These are phyloP conservation scores for Pinus albicaulis DNA, from an alignment of 75 land plant genomes.

Conservation along the genomic window DNA sequence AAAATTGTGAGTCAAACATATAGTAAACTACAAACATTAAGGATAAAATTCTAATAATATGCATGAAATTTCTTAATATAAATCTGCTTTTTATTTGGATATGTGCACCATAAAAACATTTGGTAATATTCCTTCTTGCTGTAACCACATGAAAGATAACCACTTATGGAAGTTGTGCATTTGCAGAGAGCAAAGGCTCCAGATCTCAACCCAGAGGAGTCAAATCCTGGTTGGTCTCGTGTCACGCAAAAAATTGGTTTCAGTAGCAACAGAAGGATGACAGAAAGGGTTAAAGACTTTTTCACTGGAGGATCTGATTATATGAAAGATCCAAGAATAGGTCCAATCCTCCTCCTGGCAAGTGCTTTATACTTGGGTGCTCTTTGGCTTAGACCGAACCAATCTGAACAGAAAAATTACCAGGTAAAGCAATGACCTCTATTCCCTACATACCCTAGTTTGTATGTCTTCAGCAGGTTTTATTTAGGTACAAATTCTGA, in stretches of 20 bases:
- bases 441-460: not conserved
- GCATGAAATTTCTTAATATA: not conserved
- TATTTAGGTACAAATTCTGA: too few species aligned
- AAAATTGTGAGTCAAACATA: too few species aligned
- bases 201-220: slow-evolving; percentile 51
- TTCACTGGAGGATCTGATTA: slow-evolving; percentile 4
- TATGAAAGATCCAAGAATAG: slow-evolving; percentile 56
- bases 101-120: not conserved
- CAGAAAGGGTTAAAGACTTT: slow-evolving; percentile 8
- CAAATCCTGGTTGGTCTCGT: slow-evolving; percentile 24
- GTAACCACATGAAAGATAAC: not conserved
- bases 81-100: not conserved
- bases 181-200: slow-evolving; percentile 43
- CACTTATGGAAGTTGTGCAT: not conserved
- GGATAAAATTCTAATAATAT: not conserved
- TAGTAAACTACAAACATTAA: too few species aligned
- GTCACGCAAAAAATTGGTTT: slow-evolving; percentile 22
- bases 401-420: not conserved
- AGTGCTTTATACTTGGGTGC: slow-evolving; percentile 48
- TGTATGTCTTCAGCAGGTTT: not conserved
- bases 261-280: slow-evolving; percentile 16
- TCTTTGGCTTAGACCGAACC: slow-evolving; percentile 36
- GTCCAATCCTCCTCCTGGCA: slow-evolving; percentile 44
- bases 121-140: not conserved
- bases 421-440: not conserved